Evolutionary conservation across 169 alveolate genomes (phyloP).

Genomic region (Eimeria tenella): DNA sequence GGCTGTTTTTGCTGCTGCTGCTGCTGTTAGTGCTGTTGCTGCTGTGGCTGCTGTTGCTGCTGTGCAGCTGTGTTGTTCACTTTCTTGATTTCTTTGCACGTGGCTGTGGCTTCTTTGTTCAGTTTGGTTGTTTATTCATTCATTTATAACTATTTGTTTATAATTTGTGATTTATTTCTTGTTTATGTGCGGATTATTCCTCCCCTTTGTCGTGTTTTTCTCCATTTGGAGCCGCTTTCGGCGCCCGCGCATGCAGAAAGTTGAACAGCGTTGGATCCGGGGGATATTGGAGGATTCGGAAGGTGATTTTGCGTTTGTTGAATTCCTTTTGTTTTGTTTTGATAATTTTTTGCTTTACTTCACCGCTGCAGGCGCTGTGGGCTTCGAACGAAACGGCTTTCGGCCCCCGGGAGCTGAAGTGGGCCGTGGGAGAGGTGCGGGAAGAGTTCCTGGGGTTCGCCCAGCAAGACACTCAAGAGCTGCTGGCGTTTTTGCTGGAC

Average conservation of each 20-base stretch:
- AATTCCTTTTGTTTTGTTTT: not conserved
- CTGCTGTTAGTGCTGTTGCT: too few relatives aligned
- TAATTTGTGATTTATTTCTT: not conserved
- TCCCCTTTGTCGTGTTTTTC: not conserved
- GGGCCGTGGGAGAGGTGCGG: slow-evolving; percentile 90
- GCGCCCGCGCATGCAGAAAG: too few relatives aligned
- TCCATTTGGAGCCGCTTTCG: not conserved
- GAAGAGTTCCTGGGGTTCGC: slow-evolving; percentile 92
- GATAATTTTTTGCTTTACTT: too few relatives aligned
- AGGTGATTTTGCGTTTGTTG: not conserved
- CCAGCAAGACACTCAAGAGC: slow-evolving; percentile 94
- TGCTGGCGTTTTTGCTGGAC: slow-evolving; percentile 91
- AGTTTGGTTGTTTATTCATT: too few relatives aligned
- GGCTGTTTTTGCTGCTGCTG: too few relatives aligned
- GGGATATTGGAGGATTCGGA: too few relatives aligned
- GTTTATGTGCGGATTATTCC: not conserved
- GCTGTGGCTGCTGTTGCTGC: too few relatives aligned
- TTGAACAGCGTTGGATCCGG: too few relatives aligned
- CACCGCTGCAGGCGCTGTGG: slow-evolving; percentile 85
- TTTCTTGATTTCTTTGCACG: too few relatives aligned
- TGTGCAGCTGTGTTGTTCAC: too few relatives aligned
- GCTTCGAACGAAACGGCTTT: slow-evolving; percentile 84
- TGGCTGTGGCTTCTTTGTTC: too few relatives aligned
- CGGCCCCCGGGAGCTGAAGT: slow-evolving; percentile 92
- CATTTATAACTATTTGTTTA: too few relatives aligned